A percentile compares a stretch with the other conserved stretches of the same genome.
These are phyloP conservation scores for Fusarium pseudograminearum DNA, from an alignment of 2,329 filamentous ascomycete genomes.

Conservation along the genomic window DNA sequence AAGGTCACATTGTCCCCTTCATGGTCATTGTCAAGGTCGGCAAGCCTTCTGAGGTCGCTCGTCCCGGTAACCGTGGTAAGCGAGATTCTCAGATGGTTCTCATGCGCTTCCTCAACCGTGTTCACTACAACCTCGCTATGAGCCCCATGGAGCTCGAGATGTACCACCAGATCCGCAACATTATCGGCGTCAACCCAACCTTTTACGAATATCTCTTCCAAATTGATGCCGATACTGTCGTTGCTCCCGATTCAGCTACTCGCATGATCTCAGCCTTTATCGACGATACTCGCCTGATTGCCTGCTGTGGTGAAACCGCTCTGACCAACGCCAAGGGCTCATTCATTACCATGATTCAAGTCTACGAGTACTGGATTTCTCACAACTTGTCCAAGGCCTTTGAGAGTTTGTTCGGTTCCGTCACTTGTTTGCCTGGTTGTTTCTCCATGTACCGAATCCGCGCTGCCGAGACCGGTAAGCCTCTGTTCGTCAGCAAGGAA, in stretches of 20 bases:
- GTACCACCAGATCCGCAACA: conserved; percentile 98
- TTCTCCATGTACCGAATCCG: conserved; percentile 99
- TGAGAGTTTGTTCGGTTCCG: conserved; percentile 94
- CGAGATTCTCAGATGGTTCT: conserved; percentile 98
- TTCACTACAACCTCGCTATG: conserved; percentile 98
- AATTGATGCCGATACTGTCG: conserved; percentile 97
- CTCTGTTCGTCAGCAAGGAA: conserved; percentile 94
- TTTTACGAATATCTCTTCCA: conserved; percentile 98
- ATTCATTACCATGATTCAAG: conserved; percentile 98
- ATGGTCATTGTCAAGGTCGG: conserved; percentile 96
- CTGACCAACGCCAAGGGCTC: conserved; percentile 93
- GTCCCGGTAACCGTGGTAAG: conserved; percentile 97
- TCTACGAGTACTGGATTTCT: conserved; percentile 99
- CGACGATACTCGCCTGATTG: conserved; percentile 92
- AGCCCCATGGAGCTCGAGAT: conserved; percentile 96
- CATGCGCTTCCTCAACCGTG: conserved; percentile 99
- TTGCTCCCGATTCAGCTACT: conserved; percentile 88
- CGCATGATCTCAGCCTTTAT: conserved; percentile 93
- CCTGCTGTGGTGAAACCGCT: conserved; percentile 92
- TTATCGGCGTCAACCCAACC: conserved; percentile 97
- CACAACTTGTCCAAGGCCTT: conserved; percentile 98
- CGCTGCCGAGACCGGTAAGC: conserved; percentile 93
- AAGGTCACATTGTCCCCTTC: conserved; percentile 98
- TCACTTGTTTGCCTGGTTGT: conserved; percentile 97
- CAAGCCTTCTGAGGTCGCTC: conserved; percentile 96